Evolutionary conservation across 805 yeast genomes (phyloP).

Genomic region (Wickerhamiella musiphila): DNA sequence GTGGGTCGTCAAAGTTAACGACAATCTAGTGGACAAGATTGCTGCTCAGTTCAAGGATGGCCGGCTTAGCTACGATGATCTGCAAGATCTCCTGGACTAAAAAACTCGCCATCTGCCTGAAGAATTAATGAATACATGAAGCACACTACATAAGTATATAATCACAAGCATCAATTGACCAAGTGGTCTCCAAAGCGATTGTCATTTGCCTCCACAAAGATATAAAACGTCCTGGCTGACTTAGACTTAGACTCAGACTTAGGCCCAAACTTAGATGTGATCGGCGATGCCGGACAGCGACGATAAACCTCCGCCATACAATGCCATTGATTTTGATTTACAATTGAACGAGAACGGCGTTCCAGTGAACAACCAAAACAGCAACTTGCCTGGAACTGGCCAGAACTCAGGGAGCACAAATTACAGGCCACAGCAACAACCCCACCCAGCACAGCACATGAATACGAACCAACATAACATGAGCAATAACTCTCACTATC

Average conservation of each 20-base stretch:
- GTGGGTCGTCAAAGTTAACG: conserved; percentile 8
- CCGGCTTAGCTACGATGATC: not conserved
- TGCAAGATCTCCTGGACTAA: not conserved
- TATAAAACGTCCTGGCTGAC: not conserved
- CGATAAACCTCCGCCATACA: too few species aligned
- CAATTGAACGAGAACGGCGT: too few species aligned
- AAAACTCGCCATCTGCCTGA: not conserved
- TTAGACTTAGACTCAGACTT: not conserved
- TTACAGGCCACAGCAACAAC: too few species aligned
- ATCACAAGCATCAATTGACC: not conserved
- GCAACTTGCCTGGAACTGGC: too few species aligned
- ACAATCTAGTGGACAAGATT: not conserved
- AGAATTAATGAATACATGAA: not conserved
- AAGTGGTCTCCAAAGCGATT: not conserved
- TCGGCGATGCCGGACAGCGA: too few species aligned
- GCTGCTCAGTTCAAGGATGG: not conserved
- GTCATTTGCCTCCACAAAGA: not conserved
- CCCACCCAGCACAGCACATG: not conserved
- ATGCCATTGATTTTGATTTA: too few species aligned
- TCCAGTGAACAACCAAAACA: too few species aligned
- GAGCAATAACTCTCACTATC: not conserved
- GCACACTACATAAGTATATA: not conserved
- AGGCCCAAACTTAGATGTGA: not conserved
- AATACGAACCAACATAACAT: not conserved
- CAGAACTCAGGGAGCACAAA: too few species aligned